Evolutionary conservation across 2,329 filamentous ascomycete genomes (phyloP).

Genomic region (Rutstroemia sp.): DNA sequence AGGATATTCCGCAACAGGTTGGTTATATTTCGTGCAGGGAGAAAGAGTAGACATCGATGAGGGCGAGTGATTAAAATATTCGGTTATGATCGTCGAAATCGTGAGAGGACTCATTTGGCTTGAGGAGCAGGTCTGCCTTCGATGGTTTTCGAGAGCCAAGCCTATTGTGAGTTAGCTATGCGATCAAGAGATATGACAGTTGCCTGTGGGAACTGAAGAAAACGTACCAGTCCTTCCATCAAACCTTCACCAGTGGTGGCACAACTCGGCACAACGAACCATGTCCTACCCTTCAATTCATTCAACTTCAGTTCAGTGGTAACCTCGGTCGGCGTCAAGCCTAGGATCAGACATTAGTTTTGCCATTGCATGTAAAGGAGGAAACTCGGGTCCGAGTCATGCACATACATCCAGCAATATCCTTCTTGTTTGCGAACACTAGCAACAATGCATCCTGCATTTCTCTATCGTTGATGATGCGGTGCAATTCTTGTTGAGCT

Average conservation of each 20-base stretch:
- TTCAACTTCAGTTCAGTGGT: slow-evolving; percentile 69
- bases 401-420: slow-evolving; percentile 68
- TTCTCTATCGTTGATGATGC: slow-evolving; percentile 96
- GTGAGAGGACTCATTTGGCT: slow-evolving; percentile 4
- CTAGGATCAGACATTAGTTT: slow-evolving; percentile 33
- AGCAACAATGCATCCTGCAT: slow-evolving; percentile 92
- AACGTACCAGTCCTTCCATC: slow-evolving; percentile 64
- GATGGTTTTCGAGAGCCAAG: slow-evolving; percentile 79
- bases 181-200: background rate
- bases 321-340: slow-evolving; percentile 73
- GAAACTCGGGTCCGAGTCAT: too few species aligned
- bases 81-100: background rate
- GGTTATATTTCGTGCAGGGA: background rate
- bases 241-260: slow-evolving; percentile 76
- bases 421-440: slow-evolving; percentile 99
- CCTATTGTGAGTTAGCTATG: slow-evolving; percentile 30
- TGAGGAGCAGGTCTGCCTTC: slow-evolving; percentile 44
- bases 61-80: background rate
- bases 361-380: too few species aligned
- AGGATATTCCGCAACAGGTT: background rate
- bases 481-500: slow-evolving; percentile 86
- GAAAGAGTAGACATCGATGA: background rate
- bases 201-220: background rate
- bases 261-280: slow-evolving; percentile 78
- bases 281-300: slow-evolving; percentile 75